A percentile compares a stretch with the other conserved stretches of the same genome.
Conservation (phyloP, 495 filamentous ascomycete species). For the Tuber brumale region DNA sequence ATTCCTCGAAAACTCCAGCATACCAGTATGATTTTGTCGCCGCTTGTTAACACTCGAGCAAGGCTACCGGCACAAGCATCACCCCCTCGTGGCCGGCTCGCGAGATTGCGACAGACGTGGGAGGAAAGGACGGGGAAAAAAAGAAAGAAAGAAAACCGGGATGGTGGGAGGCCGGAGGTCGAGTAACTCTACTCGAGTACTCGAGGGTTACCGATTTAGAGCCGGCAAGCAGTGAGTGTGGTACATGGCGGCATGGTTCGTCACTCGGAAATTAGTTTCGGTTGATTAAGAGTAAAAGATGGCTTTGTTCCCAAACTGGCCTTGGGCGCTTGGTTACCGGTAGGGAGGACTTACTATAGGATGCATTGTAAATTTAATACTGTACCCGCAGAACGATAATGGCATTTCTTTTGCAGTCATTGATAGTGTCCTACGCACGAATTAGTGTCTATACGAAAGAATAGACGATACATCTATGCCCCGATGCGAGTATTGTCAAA, state of each 20-base stretch:
- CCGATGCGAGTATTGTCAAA: not conserved
- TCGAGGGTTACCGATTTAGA: too few relatives aligned
- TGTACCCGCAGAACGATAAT: not conserved
- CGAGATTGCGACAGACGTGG: not conserved
- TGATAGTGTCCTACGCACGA: not conserved
- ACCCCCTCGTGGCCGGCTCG: not conserved
- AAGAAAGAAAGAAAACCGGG: too few relatives aligned
- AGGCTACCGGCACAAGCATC: not conserved
- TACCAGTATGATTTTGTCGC: not conserved
- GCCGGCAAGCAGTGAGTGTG: not conserved
- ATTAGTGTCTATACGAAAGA: not conserved
- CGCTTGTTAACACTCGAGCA: not conserved
- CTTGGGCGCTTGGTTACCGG: not conserved
- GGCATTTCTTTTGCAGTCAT: not conserved
- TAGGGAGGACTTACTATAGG: not conserved
- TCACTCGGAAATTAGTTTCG: not conserved
- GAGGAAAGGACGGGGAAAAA: not conserved
- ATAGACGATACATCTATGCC: not conserved
- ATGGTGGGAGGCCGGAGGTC: not conserved
- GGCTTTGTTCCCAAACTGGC: not conserved
- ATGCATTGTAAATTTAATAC: too few relatives aligned
- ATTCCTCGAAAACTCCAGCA: not conserved
- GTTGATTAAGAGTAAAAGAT: not conserved
- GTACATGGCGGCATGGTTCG: not conserved
- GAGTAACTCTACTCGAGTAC: not conserved